phyloP scores from a whole-genome alignment of 2,329 filamentous ascomycete species.

The Rosellinia necatrix region DNA sequence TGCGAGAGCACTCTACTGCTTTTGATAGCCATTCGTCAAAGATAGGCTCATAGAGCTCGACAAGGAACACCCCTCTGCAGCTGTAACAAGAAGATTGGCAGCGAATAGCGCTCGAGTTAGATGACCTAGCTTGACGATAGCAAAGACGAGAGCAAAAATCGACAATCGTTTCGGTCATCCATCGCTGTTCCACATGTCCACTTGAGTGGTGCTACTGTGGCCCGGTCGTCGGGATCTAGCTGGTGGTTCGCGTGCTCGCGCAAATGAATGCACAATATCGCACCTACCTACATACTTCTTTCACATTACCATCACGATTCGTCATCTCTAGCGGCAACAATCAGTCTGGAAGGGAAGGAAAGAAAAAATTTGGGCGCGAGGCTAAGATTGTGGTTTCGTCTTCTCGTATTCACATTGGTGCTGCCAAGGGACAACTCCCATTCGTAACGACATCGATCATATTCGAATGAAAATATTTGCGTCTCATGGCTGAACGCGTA shows the following conservation, averaged over 20 bases:
- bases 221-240: slow-evolving; percentile 29
- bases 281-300: slow-evolving; percentile 15
- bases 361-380: slow-evolving; percentile 22
- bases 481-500: slow-evolving; percentile 28
- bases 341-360: slow-evolving; percentile 24
- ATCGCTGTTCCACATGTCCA: slow-evolving; percentile 48
- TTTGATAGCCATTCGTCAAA: slow-evolving; percentile 53
- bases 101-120: slow-evolving; percentile 64
- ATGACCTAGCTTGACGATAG: slow-evolving; percentile 80
- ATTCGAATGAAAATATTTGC: slow-evolving; percentile 21
- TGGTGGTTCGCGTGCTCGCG: slow-evolving; percentile 32
- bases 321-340: slow-evolving; percentile 25
- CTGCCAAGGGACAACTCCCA: slow-evolving; percentile 17
- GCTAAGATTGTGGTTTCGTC: slow-evolving; percentile 30
- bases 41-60: slow-evolving; percentile 51
- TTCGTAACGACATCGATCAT: slow-evolving; percentile 24
- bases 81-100: slow-evolving; percentile 58
- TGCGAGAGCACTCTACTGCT: slow-evolving; percentile 44
- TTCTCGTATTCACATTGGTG: slow-evolving; percentile 25
- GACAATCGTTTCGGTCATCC: slow-evolving; percentile 49
- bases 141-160: slow-evolving; percentile 56
- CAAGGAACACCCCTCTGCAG: slow-evolving; percentile 49
- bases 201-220: slow-evolving; percentile 46
- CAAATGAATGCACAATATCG: slow-evolving; percentile 30
- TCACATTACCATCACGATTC: slow-evolving; percentile 18